Evolutionary conservation across 495 filamentous ascomycete species (phyloP).

Genomic region (Cairneyella variabilis): DNA sequence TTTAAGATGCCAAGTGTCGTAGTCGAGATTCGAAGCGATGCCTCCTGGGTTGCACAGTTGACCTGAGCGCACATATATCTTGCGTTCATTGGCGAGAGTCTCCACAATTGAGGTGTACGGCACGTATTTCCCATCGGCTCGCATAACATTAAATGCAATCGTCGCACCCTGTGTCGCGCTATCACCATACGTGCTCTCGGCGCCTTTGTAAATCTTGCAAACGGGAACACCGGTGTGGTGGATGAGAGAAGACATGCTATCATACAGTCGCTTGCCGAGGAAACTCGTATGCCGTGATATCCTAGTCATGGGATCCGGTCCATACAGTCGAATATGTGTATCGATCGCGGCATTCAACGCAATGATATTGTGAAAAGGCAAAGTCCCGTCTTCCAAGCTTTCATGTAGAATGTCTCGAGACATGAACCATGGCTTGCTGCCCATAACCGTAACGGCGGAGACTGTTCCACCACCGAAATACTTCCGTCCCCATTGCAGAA

Average conservation of each 20-base stretch:
- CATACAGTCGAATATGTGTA: slow-evolving; percentile 63
- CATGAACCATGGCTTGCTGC: slow-evolving; percentile 63
- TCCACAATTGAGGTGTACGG: slow-evolving; percentile 75
- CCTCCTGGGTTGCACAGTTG: slow-evolving; percentile 89
- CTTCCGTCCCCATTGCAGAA: slow-evolving; percentile 56
- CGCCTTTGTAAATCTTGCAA: slow-evolving; percentile 55
- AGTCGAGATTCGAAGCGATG: slow-evolving; percentile 59
- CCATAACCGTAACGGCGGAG: slow-evolving; percentile 62
- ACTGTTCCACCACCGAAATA: slow-evolving; percentile 95
- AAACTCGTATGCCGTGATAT: slow-evolving; percentile 67
- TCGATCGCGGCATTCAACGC: slow-evolving; percentile 70
- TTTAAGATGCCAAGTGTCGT: slow-evolving; percentile 71
- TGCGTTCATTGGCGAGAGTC: slow-evolving; percentile 69
- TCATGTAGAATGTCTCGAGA: slow-evolving; percentile 70
- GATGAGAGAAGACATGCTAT: slow-evolving; percentile 49
- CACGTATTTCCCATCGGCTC: slow-evolving; percentile 61
- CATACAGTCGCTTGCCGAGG: slow-evolving; percentile 53
- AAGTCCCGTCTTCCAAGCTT: slow-evolving; percentile 80
- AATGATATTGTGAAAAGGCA: slow-evolving; percentile 82
- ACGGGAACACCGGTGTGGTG: slow-evolving; percentile 65
- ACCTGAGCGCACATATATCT: slow-evolving; percentile 77
- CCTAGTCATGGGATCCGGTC: slow-evolving; percentile 53
- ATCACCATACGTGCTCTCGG: slow-evolving; percentile 35
- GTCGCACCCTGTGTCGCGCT: slow-evolving; percentile 64
- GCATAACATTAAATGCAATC: slow-evolving; percentile 75